Evolutionary conservation across 768 basidiomycete species (phyloP), one percentile per base, ranked within the genome.

Genomic region (Mycena chlorophos): DNA sequence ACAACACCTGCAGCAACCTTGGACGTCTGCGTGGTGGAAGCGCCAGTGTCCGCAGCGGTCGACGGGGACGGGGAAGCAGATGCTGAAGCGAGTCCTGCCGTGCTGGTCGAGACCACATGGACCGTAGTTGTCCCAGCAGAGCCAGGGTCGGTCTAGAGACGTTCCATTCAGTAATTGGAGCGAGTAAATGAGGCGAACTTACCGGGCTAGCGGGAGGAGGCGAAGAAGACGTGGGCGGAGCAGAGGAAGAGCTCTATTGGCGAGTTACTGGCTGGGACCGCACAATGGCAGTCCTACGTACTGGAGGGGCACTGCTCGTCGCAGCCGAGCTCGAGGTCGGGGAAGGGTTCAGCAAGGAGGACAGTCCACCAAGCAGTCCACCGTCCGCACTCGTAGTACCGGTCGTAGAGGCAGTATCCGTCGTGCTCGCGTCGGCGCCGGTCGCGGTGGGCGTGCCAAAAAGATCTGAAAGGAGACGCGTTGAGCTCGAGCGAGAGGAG

Each of bases 1-100:
- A 51, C 38, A 16, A 57, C 39, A 1, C 20, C 52, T 13, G 49
- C 50, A 1, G 59, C 60, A 19, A 57, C 39, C 1, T 37, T 39
- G 5, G 45, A 42, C n/a, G 22, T 12, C 17, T 22, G 40, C 13
- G 20, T 46, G 6, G 34, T 27, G 0, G 53, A n/a, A 34, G 49
- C 22, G 10, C 10, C 10, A 34, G 10, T 34, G 31, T 34, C 31
- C 10, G 31, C 17, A 34, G n/a, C 20, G 19, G 27, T 23, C 3
- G 55, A 42, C 10, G 43, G 39, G 1, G 52, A 45, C 12, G 52
- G 16, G 6, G 48, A 28, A 1, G 55, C 51, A 12, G 60, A 19
- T 8, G 59, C 51, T 3, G 52, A 28, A 3, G 51, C 48, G 3
- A 31, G 39, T 13, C 12, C 26, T 6, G 26, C 13, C 4, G 22